Conservation (phyloP, 176 grass and related monocot genomes). For the Hsuehochloa calcarea region DNA sequence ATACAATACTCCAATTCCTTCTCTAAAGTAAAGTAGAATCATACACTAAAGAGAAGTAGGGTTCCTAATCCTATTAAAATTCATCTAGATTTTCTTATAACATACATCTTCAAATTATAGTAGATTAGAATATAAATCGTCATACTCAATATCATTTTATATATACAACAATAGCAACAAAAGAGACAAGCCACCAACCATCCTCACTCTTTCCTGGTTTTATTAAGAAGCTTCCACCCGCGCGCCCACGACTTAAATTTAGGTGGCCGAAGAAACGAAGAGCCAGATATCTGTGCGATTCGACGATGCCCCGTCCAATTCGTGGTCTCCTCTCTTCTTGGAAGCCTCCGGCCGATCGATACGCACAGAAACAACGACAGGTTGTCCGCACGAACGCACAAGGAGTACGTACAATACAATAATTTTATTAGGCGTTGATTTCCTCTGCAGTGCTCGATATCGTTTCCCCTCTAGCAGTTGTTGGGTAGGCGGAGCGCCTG, state of each 20-base stretch:
- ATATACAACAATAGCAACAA: neutral
- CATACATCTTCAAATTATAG: too few species aligned
- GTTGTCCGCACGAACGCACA: neutral
- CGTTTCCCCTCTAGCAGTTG: neutral
- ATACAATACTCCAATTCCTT: too few species aligned
- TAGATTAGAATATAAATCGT: too few species aligned
- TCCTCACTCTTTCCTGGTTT: neutral
- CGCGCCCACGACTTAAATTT: neutral
- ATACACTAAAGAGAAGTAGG: too few species aligned
- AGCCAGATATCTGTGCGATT: neutral
- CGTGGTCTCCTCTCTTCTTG: constrained; percentile 24
- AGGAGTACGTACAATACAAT: neutral
- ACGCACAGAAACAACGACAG: neutral
- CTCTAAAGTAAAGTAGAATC: too few species aligned
- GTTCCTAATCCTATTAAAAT: too few species aligned
- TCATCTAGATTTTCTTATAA: too few species aligned
- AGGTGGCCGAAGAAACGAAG: neutral
- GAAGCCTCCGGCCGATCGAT: constrained; percentile 32
- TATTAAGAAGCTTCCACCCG: constrained; percentile 33
- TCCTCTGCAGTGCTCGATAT: too few species aligned
- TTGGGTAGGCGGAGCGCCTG: neutral
- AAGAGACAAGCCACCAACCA: neutral
- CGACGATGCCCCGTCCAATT: neutral
- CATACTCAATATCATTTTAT: too few species aligned
- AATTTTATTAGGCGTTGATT: neutral